Conservation (phyloP, 129 eudicot genomes). For the Artemisia annua region DNA sequence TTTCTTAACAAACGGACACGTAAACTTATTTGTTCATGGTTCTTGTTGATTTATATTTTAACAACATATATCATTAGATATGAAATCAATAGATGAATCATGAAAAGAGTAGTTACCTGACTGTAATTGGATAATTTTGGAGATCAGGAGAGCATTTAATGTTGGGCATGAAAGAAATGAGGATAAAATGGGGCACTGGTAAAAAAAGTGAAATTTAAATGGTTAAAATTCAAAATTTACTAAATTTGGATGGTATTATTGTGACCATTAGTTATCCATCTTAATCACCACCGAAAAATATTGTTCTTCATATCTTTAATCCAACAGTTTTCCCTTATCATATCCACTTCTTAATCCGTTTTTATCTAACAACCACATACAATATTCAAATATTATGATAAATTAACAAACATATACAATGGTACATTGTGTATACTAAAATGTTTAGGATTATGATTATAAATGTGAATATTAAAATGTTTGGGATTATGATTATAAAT, state of each 20-base stretch:
- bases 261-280: conserved; percentile 20
- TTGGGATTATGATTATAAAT: too few relatives aligned
- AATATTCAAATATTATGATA: not conserved
- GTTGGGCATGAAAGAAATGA: conserved; percentile 8
- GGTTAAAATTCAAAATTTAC: conserved; percentile 18
- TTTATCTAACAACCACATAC: conserved; percentile 1
- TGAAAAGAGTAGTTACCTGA: conserved; percentile 3
- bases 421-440: too few relatives aligned
- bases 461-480: too few relatives aligned
- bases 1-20: too few relatives aligned
- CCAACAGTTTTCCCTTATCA: not conserved
- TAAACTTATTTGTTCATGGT: too few relatives aligned
- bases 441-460: too few relatives aligned
- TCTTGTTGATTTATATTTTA: too few relatives aligned
- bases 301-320: conserved; percentile 17
- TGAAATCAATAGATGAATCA: not conserved
- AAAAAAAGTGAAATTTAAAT: not conserved
- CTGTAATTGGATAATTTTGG: not conserved
- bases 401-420: too few relatives aligned
- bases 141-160: not conserved
- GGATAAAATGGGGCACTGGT: not conserved
- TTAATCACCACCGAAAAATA: conserved; percentile 4
- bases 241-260: conserved; percentile 18
- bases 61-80: too few relatives aligned
- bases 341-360: not conserved